phyloP scores from a whole-genome alignment of 345 rosid species.

The Hypericum perforatum region DNA sequence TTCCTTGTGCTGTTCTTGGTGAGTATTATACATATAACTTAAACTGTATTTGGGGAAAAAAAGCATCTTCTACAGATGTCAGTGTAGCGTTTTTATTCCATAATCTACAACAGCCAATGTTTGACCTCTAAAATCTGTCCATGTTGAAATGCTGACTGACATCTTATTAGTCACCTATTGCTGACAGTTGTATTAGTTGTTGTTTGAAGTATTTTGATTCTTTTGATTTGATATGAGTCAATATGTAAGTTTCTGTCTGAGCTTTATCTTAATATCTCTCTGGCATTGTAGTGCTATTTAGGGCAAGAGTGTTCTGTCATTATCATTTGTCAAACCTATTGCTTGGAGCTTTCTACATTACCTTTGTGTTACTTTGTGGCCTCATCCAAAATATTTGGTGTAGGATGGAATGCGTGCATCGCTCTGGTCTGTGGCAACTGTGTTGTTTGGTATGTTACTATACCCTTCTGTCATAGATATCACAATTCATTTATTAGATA shows the following conservation, averaged over 20 bases:
- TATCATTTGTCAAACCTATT: background rate
- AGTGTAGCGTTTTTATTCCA: too few species aligned
- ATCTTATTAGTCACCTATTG: too few species aligned
- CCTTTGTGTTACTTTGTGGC: background rate
- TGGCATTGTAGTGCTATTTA: background rate
- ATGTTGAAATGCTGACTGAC: too few species aligned
- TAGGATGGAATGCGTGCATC: constrained; percentile 98
- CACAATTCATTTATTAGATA: too few species aligned
- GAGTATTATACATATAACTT: constrained; percentile 21
- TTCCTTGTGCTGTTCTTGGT: constrained; percentile 98
- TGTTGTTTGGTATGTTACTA: constrained; percentile 70
- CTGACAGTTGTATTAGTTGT: too few species aligned
- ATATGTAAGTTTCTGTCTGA: too few species aligned
- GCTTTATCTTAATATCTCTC: background rate
- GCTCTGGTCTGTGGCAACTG: constrained; percentile 97
- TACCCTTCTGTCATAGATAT: background rate
- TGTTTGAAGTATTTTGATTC: too few species aligned
- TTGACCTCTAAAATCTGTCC: too few species aligned
- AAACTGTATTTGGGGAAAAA: background rate
- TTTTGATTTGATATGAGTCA: too few species aligned
- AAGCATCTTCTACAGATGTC: background rate
- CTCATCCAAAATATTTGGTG: constrained; percentile 11
- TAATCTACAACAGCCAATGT: too few species aligned
- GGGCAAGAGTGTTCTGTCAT: background rate
- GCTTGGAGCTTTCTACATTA: too few species aligned